Evolutionary conservation across 768 basidiomycete genomes (phyloP).

Genomic region (Tricholomella constricta): DNA sequence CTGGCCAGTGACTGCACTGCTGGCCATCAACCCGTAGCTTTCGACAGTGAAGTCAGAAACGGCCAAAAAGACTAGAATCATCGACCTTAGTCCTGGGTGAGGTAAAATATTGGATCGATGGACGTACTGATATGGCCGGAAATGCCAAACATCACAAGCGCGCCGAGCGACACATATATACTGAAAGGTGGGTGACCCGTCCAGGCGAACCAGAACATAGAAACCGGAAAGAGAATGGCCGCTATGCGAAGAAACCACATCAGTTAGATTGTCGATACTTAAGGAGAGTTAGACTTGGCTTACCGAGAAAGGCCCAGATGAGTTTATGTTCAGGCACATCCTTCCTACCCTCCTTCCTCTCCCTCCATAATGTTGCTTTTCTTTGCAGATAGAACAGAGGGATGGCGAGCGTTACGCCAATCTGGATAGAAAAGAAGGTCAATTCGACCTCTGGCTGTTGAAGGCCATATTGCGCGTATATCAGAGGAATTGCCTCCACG

Average conservation of each 20-base stretch:
- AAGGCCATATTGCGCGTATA: conserved; percentile 21
- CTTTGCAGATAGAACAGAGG: conserved; percentile 21
- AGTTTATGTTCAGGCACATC: conserved; percentile 23
- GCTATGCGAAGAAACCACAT: conserved; percentile 5
- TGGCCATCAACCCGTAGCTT: conserved; percentile 24
- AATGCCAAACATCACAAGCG: conserved; percentile 19
- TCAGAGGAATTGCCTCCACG: conserved; percentile 21
- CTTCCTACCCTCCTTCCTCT: conserved; percentile 16
- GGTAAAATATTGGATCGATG: background rate
- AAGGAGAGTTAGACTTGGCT: background rate
- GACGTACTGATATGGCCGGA: conserved; percentile 23
- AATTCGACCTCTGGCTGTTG: conserved; percentile 17
- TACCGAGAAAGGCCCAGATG: conserved; percentile 21
- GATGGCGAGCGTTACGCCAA: conserved; percentile 19
- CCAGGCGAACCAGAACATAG: conserved; percentile 28
- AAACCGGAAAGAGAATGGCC: conserved; percentile 22
- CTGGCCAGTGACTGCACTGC: conserved; percentile 25
- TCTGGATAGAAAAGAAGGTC: conserved; percentile 17
- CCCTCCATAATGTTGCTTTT: conserved; percentile 20
- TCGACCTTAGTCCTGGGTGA: background rate
- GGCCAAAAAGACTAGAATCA: conserved; percentile 18
- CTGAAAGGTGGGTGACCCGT: conserved; percentile 18
- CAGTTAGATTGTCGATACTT: background rate
- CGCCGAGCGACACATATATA: conserved; percentile 21
- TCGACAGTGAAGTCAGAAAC: conserved; percentile 25